Base-by-base conservation (phyloP, 352 stramenopile genomes). In the Pythium monospermum region DNA sequence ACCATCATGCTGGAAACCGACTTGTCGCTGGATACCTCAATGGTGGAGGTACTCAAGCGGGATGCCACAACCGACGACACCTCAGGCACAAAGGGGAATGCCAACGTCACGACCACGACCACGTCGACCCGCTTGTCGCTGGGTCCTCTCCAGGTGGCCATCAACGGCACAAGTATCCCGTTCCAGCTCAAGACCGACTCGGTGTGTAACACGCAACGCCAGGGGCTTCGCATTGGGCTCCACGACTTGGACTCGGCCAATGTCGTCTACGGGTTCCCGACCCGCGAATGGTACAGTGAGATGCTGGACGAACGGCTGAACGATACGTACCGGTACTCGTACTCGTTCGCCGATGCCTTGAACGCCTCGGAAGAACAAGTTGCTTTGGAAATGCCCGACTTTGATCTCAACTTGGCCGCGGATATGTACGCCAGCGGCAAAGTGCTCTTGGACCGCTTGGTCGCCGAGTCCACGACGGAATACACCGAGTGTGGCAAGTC, bases 1-100 rank as follows among this genome's bases (percentile, higher is more conserved):
- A 64, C 64, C 27, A 73, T 67, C 45, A 73, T 76, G 57, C 49
- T 66, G 19, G 33, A 47, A 4, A 48, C 57, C 19, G 64, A 76
- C 38, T 55, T 76, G 30, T 35, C 30, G 30, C 13, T 13, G 7
- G 30, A 35, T 13, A 13, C 13, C 7, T 35, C 30, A 13, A 13
- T 35, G 30, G 30, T 35, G 7, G 30, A 35, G 13, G 13, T 13
- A 13, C 7, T 35, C 30, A 35, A 35, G 30, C 7, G 7, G 30
- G 13, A 35, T 13, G 30, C 13, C 7, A 35, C 30, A 8, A 8
- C 8, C 7, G 7, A 13, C 30, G 7, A 35, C 7, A 13, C 8
- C 8, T 8, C 30, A 8, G 30, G 13, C 8, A 13, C 30, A 35
- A 8, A 13, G 7, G 30, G 13, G 30, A 35, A 13, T 8, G 30